phyloP scores from a whole-genome alignment of 2,329 filamentous ascomycete genomes.

The Chrysosporium queenslandicum region DNA sequence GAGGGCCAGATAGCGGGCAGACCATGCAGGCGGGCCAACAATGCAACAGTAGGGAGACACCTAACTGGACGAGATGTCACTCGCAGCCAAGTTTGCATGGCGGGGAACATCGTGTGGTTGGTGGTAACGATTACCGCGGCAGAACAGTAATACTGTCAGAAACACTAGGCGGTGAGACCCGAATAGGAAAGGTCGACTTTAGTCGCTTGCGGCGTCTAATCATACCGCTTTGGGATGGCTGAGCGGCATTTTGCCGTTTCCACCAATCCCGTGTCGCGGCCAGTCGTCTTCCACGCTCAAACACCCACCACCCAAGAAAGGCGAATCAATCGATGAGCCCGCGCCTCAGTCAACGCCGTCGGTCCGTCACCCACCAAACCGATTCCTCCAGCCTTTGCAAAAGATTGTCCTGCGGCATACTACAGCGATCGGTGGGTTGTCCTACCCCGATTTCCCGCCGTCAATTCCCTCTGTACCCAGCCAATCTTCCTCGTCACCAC shows the following conservation, averaged over 20 bases:
- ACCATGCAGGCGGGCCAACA: too few relatives aligned
- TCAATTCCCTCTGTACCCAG: background rate
- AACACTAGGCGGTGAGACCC: constrained; percentile 13
- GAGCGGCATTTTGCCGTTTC: constrained; percentile 17
- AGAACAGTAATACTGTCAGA: background rate
- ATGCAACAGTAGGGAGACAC: background rate
- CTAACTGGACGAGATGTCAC: background rate
- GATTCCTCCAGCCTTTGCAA: background rate
- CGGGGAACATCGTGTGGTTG: background rate
- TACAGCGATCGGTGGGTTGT: background rate
- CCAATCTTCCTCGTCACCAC: background rate
- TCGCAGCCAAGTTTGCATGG: background rate
- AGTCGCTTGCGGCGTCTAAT: constrained; percentile 18
- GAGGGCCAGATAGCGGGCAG: too few relatives aligned
- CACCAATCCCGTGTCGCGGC: constrained; percentile 10
- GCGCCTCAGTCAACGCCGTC: background rate
- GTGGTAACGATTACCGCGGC: background rate
- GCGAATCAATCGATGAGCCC: constrained; percentile 4
- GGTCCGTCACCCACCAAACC: background rate
- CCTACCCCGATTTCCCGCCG: background rate
- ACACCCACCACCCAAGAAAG: constrained; percentile 12
- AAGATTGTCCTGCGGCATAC: background rate
- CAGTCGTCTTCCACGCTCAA: background rate
- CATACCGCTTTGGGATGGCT: constrained; percentile 13
- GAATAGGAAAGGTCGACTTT: constrained; percentile 13